A percentile compares a stretch with the other conserved stretches of the same genome.
Conservation (phyloP, 1,284 basidiomycete species). For the Tremellales sp. region DNA sequence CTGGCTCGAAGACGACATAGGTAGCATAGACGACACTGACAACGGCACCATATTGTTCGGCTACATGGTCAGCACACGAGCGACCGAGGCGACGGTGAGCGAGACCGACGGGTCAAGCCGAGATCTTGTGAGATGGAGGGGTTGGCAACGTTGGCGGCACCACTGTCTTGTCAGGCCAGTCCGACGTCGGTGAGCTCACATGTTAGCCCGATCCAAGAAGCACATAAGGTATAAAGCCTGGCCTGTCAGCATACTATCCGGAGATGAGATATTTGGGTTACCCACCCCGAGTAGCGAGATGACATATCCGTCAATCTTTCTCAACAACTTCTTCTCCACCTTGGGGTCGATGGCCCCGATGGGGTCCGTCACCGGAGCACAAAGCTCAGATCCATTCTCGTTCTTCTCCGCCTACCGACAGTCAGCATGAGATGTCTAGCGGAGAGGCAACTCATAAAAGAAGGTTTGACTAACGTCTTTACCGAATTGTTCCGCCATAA, state of each 20-base stretch:
- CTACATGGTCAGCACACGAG: neutral
- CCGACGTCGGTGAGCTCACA: neutral
- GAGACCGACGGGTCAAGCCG: neutral
- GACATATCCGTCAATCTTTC: constrained; percentile 10
- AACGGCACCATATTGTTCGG: constrained; percentile 20
- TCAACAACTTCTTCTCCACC: constrained; percentile 6
- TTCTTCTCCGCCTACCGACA: neutral
- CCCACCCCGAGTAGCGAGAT: constrained; percentile 7
- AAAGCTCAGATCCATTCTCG: neutral
- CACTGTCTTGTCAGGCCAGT: neutral
- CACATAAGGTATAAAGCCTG: constrained; percentile 20
- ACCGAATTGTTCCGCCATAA: no score
- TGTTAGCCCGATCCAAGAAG: constrained; percentile 18
- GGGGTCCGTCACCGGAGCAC: neutral
- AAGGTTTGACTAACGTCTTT: no score
- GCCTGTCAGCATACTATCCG: neutral
- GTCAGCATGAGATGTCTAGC: neutral
- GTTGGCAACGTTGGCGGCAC: constrained; percentile 11
- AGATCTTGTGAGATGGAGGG: neutral
- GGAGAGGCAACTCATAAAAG: no score
- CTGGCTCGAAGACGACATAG: constrained; percentile 30
- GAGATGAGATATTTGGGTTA: neutral
- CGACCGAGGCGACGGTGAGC: neutral
- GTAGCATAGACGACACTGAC: constrained; percentile 26
- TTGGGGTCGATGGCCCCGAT: constrained; percentile 1